A percentile compares a stretch with the other conserved stretches of the same genome.
Evolutionary conservation across 2,329 filamentous ascomycete genomes (phyloP).

Genomic region (Fusarium humuli): DNA sequence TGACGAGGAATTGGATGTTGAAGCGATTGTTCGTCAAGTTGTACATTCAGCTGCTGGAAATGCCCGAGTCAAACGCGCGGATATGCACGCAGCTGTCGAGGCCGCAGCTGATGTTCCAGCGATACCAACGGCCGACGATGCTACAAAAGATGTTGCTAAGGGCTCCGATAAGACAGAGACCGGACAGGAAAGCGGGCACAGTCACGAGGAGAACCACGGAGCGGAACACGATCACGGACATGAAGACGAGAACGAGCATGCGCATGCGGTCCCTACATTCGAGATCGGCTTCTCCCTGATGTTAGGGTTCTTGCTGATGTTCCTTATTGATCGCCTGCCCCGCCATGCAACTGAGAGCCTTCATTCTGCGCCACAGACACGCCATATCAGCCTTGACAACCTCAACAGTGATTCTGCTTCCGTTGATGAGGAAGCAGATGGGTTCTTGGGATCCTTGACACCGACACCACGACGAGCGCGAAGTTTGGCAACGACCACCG

Average conservation of each 20-base stretch:
- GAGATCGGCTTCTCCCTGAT: conserved; percentile 91
- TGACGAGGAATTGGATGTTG: conserved; percentile 17
- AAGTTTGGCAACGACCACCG: conserved; percentile 85
- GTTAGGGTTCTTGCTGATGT: conserved; percentile 95
- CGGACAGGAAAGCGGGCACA: conserved; percentile 44
- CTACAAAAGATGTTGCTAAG: conserved; percentile 12
- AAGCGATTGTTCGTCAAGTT: conserved; percentile 33
- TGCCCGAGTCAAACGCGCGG: conserved; percentile 23
- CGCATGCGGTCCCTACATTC: conserved; percentile 66
- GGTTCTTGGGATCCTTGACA: conserved; percentile 69
- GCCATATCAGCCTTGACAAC: conserved; percentile 90
- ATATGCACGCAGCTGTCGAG: conserved; percentile 28
- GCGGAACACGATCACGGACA: conserved; percentile 48
- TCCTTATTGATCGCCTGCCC: conserved; percentile 88
- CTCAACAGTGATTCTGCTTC: conserved; percentile 67
- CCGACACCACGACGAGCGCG: conserved; percentile 69
- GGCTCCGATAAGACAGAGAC: conserved; percentile 23
- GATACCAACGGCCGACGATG: conserved; percentile 24
- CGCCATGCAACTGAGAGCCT: conserved; percentile 75
- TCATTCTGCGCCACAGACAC: conserved; percentile 73
- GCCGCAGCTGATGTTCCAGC: conserved; percentile 31
- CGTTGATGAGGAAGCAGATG: conserved; percentile 67
- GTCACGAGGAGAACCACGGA: conserved; percentile 49
- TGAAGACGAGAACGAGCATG: conserved; percentile 51
- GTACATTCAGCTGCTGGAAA: conserved; percentile 14